Base-by-base conservation (phyloP, 495 filamentous ascomycete species). In the Hyaloscypha finlandica region DNA sequence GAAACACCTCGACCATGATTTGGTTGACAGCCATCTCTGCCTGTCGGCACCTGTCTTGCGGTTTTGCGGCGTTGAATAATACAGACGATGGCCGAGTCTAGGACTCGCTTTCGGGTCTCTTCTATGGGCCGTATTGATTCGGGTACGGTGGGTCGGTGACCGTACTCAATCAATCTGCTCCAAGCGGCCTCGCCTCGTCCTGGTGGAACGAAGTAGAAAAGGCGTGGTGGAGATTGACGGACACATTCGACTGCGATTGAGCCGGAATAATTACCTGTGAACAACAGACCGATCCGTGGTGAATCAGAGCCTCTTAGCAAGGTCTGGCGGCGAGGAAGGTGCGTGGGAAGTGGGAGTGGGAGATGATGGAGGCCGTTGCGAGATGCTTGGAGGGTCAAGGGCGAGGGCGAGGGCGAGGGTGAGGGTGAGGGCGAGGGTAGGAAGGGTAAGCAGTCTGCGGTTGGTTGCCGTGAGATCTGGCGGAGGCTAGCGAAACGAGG, bases 1-100 rank as follows among this genome's bases (percentile, higher is more conserved):
- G 53, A 25, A 65, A 55, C 16, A 70, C 65, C 14, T 70, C 58
- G 20, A 73, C 61, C 62, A 69, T 51, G 4, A 73, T 61, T 65
- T 67, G 60, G 55, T 73, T 61, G 37, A 65, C 59, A 5, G 55
- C 61, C 70, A 65, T 73, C 54, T 55, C 39, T 45, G 31, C 54
- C 8, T 51, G 51, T 22, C 30, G 53, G 8, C n/a, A 25, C 31
- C 35, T 56, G 8, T 56, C 22, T n/a, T 11, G 53, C 53, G 53
- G 22, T 4, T 9, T 5, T 56, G 22, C 20, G 20, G 53, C 9
- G 22, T 6, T 29, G 53, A 12, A 4, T 56, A 31, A 56, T 29
- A 56, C 20, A 30, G n/a, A 56, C 22, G 22, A 30, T 56, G 53
- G 53, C 22, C 16, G 53, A 30, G 53, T 56, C 29, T 30, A 56